Evolutionary conservation across 768 basidiomycete genomes (phyloP).

Genomic region (Phallus indusiatus): DNA sequence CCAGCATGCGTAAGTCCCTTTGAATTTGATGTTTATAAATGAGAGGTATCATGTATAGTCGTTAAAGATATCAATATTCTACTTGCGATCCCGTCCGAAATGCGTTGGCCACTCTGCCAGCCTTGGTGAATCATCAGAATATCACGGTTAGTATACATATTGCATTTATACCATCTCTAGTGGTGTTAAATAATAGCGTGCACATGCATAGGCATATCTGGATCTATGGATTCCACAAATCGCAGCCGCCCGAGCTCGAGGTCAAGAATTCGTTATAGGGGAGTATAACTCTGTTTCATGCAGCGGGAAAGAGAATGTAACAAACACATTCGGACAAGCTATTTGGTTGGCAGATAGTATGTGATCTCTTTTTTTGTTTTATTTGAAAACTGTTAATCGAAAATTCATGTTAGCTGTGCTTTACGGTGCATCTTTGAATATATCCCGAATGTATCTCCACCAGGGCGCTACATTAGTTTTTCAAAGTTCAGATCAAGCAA

Average conservation of each 20-base stretch:
- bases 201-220: slow-evolving; percentile 19
- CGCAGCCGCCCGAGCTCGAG: slow-evolving; percentile 17
- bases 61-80: slow-evolving; percentile 24
- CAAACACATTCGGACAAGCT: slow-evolving; percentile 26
- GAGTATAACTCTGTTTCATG: slow-evolving; percentile 22
- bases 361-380: no score
- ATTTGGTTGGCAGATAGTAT: slow-evolving; percentile 24
- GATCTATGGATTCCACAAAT: slow-evolving; percentile 25
- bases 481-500: slow-evolving; percentile 23
- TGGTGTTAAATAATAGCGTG: not conserved
- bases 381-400: no score
- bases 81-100: slow-evolving; percentile 24
- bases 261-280: slow-evolving; percentile 22
- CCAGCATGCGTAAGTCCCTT: slow-evolving; percentile 20
- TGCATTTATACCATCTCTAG: not conserved
- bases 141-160: slow-evolving; percentile 19
- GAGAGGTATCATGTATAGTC: not conserved
- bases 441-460: slow-evolving; percentile 25
- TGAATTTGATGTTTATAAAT: not conserved
- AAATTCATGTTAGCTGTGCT: slow-evolving; percentile 17
- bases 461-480: slow-evolving; percentile 26
- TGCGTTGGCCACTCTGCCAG: slow-evolving; percentile 22
- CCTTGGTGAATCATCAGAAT: slow-evolving; percentile 24
- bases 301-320: slow-evolving; percentile 26
- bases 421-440: slow-evolving; percentile 20